phyloP scores from a whole-genome alignment of 1,284 basidiomycete genomes.

The Fistulina hepatica region DNA sequence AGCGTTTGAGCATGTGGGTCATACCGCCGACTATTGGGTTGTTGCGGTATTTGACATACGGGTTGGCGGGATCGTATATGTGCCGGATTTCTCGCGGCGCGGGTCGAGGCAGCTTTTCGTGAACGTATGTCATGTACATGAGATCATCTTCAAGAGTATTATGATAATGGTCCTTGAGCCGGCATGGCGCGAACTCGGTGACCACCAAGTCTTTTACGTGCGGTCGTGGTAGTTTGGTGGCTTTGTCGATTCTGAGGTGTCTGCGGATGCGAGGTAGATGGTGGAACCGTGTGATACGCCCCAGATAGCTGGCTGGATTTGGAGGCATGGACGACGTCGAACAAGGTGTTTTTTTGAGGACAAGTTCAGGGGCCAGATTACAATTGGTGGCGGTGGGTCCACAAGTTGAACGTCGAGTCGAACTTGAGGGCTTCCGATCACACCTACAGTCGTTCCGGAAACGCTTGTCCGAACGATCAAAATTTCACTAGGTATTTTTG shows the following conservation, averaged over 20 bases:
- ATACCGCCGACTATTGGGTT: conserved; percentile 66
- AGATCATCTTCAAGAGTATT: conserved; percentile 76
- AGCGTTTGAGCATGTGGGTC: conserved; percentile 51
- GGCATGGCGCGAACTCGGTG: conserved; percentile 65
- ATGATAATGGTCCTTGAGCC: conserved; percentile 81
- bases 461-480: no score
- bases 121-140: conserved; percentile 93
- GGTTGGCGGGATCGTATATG: conserved; percentile 66
- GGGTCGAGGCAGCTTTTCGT: conserved; percentile 45
- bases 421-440: no score
- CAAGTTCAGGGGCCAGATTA: no score
- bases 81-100: conserved; percentile 50
- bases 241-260: conserved; percentile 18
- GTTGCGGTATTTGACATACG: conserved; percentile 65
- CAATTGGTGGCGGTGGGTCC: no score
- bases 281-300: no score
- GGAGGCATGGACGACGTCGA: no score
- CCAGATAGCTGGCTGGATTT: no score
- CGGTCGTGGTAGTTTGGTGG: conserved; percentile 53
- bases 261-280: background rate
- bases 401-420: no score
- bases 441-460: no score
- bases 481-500: no score
- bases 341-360: no score
- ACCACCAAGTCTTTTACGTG: conserved; percentile 46